Percentiles rank a stretch among this genome's conserved stretches.
Evolutionary conservation across 805 yeast species (phyloP).

Genomic region (Zygotorulaspora sp.): DNA sequence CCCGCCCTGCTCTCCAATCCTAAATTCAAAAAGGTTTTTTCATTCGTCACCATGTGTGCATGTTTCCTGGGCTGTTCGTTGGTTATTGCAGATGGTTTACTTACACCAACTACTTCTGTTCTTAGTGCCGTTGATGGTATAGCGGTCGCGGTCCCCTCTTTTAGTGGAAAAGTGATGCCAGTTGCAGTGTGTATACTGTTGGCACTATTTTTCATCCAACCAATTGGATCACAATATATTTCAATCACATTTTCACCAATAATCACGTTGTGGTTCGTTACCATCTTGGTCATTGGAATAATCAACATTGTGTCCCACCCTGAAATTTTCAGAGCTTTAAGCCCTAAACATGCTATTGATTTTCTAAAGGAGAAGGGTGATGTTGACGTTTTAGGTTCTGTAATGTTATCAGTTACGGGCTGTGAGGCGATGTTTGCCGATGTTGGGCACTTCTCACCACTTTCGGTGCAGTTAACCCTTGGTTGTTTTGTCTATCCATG

Average conservation of each 20-base stretch:
- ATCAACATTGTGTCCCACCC: slow-evolving; percentile 44
- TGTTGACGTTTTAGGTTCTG: slow-evolving; percentile 45
- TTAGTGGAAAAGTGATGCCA: slow-evolving; percentile 40
- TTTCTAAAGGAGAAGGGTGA: slow-evolving; percentile 38
- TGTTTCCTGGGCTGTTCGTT: slow-evolving; percentile 54
- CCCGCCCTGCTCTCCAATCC: slow-evolving; percentile 1
- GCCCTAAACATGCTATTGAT: slow-evolving; percentile 49
- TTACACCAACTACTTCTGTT: slow-evolving; percentile 62
- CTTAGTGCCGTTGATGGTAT: slow-evolving; percentile 55
- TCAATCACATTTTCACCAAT: slow-evolving; percentile 52
- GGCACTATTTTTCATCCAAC: slow-evolving; percentile 44
- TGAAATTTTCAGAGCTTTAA: slow-evolving; percentile 43
- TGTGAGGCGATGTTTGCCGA: slow-evolving; percentile 64
- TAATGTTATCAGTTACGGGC: slow-evolving; percentile 55
- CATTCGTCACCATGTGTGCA: slow-evolving; percentile 22
- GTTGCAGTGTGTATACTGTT: slow-evolving; percentile 48
- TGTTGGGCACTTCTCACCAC: slow-evolving; percentile 50
- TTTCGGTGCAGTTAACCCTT: slow-evolving; percentile 47
- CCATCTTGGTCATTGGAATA: slow-evolving; percentile 44
- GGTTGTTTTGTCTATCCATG: slow-evolving; percentile 47
- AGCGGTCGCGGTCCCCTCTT: slow-evolving; percentile 46
- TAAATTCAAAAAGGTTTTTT: slow-evolving; percentile 5
- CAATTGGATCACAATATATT: slow-evolving; percentile 47
- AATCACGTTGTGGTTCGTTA: slow-evolving; percentile 47
- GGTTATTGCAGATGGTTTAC: slow-evolving; percentile 55